Evolutionary conservation across 495 filamentous ascomycete species (phyloP).

Genomic region (Xylaria nigripes): DNA sequence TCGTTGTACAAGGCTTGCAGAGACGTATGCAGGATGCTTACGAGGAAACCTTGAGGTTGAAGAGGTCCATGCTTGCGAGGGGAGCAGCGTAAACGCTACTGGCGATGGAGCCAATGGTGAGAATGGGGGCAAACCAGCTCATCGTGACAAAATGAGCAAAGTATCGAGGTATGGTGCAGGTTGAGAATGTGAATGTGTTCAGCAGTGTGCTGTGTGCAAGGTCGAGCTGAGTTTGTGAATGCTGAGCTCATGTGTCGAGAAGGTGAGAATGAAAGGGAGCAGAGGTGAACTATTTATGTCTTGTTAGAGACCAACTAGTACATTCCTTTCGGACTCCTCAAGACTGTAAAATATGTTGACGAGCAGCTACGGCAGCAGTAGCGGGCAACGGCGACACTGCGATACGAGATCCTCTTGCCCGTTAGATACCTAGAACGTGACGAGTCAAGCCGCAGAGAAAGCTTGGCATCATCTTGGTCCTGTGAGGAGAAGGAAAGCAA

Average conservation of each 20-base stretch:
- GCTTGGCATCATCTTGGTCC: conserved; percentile 3
- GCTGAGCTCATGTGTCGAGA: background rate
- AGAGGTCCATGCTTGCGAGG: conserved; percentile 19
- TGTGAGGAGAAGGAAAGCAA: background rate
- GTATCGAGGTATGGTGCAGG: background rate
- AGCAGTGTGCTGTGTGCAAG: background rate
- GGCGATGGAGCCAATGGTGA: conserved; percentile 20
- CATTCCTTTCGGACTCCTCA: background rate
- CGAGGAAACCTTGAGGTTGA: conserved; percentile 23
- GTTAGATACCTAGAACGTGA: background rate
- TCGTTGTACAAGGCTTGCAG: background rate
- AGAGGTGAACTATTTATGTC: conserved; percentile 5
- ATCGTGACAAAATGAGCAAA: conserved; percentile 9
- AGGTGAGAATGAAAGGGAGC: background rate
- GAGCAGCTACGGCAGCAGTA: background rate
- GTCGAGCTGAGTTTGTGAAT: background rate
- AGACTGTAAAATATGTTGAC: background rate
- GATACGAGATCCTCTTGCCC: conserved; percentile 2
- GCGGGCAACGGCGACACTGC: conserved; percentile 5
- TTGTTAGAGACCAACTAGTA: background rate
- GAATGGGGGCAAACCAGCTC: conserved; percentile 18
- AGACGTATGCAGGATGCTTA: conserved; percentile 9
- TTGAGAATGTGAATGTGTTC: background rate
- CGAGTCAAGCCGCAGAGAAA: conserved; percentile 3
- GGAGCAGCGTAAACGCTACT: conserved; percentile 17